Evolutionary conservation across 257 asterid genomes (phyloP).

Genomic region (Gentiana dahurica): DNA sequence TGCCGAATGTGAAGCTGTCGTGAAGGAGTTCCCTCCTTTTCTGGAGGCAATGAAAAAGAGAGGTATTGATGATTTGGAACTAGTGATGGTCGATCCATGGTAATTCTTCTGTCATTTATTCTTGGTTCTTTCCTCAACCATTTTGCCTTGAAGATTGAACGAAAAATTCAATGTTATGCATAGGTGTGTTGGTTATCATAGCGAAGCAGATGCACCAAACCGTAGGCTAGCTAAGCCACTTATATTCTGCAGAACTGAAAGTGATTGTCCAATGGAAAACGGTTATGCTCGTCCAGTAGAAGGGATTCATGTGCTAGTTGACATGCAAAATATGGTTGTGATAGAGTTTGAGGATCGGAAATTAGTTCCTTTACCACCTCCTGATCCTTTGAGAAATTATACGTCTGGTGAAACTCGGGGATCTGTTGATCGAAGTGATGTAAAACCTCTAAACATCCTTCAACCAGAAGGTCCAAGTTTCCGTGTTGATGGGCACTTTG

Average conservation of each 20-base stretch:
- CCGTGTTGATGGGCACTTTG: constrained; percentile 64
- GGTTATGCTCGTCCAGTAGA: constrained; percentile 98
- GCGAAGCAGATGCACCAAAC: constrained; percentile 91
- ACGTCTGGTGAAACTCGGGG: constrained; percentile 93
- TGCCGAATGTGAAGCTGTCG: constrained; percentile 96
- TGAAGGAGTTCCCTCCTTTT: constrained; percentile 87
- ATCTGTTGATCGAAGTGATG: constrained; percentile 93
- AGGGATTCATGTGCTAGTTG: constrained; percentile 90
- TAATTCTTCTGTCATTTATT: constrained; percentile 10
- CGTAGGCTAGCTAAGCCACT: constrained; percentile 96
- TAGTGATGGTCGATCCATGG: constrained; percentile 99
- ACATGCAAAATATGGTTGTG: constrained; percentile 90
- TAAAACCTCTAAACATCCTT: constrained; percentile 73
- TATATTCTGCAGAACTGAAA: constrained; percentile 86
- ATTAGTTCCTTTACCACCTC: constrained; percentile 89
- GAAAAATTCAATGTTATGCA: background rate
- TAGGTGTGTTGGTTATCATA: constrained; percentile 95
- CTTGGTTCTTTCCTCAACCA: constrained; percentile 9
- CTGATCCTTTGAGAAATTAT: constrained; percentile 91
- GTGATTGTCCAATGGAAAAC: constrained; percentile 95
- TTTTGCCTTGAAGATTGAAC: background rate
- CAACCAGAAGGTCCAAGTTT: constrained; percentile 99
- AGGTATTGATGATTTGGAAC: constrained; percentile 97
- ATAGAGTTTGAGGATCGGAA: constrained; percentile 92
- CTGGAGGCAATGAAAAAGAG: constrained; percentile 95